Conservation (phyloP, 2,329 filamentous ascomycete species). For the Phyllosticta capitalensis region DNA sequence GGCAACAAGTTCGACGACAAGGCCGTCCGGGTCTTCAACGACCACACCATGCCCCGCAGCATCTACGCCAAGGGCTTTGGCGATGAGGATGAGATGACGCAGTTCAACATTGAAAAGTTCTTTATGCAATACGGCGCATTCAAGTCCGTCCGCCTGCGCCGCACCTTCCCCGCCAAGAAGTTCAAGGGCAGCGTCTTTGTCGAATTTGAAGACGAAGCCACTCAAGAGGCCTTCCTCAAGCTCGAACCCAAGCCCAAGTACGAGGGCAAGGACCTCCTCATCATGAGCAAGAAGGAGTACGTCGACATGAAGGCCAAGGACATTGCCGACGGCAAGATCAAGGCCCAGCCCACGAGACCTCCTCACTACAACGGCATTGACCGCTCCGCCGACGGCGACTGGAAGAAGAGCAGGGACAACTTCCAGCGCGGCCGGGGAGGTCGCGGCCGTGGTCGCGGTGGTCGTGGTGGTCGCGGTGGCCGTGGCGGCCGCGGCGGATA, state of each 20-base stretch:
- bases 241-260: slow-evolving; percentile 75
- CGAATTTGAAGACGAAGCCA: slow-evolving; percentile 74
- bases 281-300: slow-evolving; percentile 85
- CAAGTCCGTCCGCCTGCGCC: slow-evolving; percentile 78
- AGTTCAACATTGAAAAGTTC: slow-evolving; percentile 91
- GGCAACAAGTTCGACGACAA: slow-evolving; percentile 43
- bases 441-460: slow-evolving; percentile 21
- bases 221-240: slow-evolving; percentile 68
- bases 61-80: slow-evolving; percentile 95
- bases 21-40: slow-evolving; percentile 46
- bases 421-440: slow-evolving; percentile 10
- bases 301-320: slow-evolving; percentile 43
- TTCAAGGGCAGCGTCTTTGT: slow-evolving; percentile 98
- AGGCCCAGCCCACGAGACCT: slow-evolving; percentile 15
- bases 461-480: slow-evolving; percentile 10
- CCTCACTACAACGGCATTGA: slow-evolving; percentile 15
- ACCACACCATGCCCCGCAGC: slow-evolving; percentile 60
- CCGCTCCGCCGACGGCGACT: slow-evolving; percentile 14
- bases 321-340: slow-evolving; percentile 34
- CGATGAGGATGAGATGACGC: slow-evolving; percentile 69
- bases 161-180: slow-evolving; percentile 52
- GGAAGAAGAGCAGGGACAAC: slow-evolving; percentile 20
- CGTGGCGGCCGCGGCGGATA: slow-evolving; percentile 13
- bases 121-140: slow-evolving; percentile 72
- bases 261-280: slow-evolving; percentile 67